Conservation (phyloP, 306 rosid genomes). For the Vicia villosa region DNA sequence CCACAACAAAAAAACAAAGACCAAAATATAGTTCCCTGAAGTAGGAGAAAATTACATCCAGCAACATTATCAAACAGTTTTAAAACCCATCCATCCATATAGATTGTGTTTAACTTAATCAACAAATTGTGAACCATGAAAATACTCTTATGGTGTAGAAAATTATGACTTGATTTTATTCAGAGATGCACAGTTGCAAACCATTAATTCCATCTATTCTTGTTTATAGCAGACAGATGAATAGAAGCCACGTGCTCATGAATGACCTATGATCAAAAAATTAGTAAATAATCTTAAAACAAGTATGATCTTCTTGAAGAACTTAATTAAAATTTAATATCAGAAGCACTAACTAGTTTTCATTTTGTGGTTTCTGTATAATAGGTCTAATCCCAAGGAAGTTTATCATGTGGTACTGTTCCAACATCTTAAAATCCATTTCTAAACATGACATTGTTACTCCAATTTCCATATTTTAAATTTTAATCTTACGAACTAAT, state of each 20-base stretch:
- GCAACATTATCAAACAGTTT: too few species aligned
- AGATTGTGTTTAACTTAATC: too few species aligned
- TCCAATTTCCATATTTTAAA: neutral
- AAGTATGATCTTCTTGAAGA: neutral
- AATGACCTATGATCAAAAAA: neutral
- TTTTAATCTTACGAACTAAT: too few species aligned
- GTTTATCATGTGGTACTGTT: slow-evolving; percentile 1
- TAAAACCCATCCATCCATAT: neutral
- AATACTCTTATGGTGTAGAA: too few species aligned
- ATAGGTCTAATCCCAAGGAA: slow-evolving; percentile 8
- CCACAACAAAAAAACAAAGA: slow-evolving; percentile 13
- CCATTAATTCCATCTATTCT: too few species aligned
- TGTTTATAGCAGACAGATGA: too few species aligned
- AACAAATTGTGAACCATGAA: too few species aligned
- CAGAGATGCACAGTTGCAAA: too few species aligned
- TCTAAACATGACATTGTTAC: slow-evolving; percentile 12
- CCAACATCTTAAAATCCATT: slow-evolving; percentile 4
- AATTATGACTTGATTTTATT: too few species aligned
- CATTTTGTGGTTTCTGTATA: slow-evolving; percentile 15
- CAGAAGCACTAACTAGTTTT: neutral
- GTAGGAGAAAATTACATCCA: slow-evolving; percentile 22
- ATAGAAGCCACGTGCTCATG: too few species aligned
- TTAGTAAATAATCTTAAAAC: neutral
- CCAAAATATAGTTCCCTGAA: slow-evolving; percentile 8
- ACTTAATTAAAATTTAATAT: too few species aligned